These are phyloP conservation scores for Catharanthus roseus DNA, from an alignment of 257 asterid species.

Conservation along the genomic window DNA sequence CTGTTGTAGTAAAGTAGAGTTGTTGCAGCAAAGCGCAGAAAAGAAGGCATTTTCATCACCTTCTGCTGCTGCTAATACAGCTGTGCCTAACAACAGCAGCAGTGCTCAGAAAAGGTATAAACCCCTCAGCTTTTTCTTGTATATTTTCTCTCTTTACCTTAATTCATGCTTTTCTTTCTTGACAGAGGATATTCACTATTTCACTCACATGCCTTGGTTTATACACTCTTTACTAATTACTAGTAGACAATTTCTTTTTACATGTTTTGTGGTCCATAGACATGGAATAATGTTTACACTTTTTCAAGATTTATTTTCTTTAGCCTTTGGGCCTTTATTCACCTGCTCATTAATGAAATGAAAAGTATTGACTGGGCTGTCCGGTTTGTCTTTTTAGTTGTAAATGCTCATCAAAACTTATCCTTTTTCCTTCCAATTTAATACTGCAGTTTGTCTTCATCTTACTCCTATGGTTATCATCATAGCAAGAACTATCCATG, in stretches of 20 bases:
- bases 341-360: slow-evolving; percentile 7
- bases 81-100: slow-evolving; percentile 59
- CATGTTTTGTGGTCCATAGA: slow-evolving; percentile 50
- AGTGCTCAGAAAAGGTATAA: slow-evolving; percentile 87
- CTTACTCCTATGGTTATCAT: not conserved
- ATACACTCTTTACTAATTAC: too few relatives aligned
- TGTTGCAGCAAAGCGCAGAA: slow-evolving; percentile 37
- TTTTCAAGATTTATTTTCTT: slow-evolving; percentile 18
- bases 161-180: slow-evolving; percentile 21
- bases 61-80: slow-evolving; percentile 56
- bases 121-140: slow-evolving; percentile 24
- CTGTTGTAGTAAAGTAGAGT: slow-evolving; percentile 38
- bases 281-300: slow-evolving; percentile 10
- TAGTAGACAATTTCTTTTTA: slow-evolving; percentile 12
- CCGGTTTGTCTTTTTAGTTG: not conserved
- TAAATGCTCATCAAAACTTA: slow-evolving; percentile 1
- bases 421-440: slow-evolving; percentile 11
- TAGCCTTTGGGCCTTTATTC: slow-evolving; percentile 3
- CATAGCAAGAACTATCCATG: not conserved
- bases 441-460: slow-evolving; percentile 3
- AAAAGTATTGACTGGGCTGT: not conserved
- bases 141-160: slow-evolving; percentile 1
- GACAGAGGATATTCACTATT: slow-evolving; percentile 57
- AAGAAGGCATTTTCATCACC: slow-evolving; percentile 51
- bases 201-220: slow-evolving; percentile 12